These are phyloP conservation scores for Paecilomyces sp. DNA, from an alignment of 2,329 filamentous ascomycete genomes.

Conservation along the genomic window DNA sequence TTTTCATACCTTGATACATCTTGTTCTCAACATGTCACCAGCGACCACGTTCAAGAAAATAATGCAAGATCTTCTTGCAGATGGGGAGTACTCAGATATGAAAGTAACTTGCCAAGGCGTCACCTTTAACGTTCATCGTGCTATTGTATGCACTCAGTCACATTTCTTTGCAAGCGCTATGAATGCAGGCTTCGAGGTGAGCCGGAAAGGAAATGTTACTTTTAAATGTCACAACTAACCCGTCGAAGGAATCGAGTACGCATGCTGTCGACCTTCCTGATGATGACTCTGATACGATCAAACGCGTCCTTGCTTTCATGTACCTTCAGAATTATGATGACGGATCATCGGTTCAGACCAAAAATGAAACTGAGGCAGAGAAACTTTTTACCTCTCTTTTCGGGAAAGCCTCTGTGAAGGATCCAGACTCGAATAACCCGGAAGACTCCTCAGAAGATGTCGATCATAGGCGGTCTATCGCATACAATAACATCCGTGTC, in stretches of 20 bases:
- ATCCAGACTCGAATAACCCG: background rate
- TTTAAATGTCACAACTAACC: background rate
- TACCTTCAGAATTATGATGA: background rate
- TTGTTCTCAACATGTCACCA: background rate
- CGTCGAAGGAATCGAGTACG: background rate
- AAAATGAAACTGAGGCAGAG: too few relatives aligned
- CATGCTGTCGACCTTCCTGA: background rate
- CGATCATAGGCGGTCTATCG: background rate
- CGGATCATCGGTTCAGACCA: background rate
- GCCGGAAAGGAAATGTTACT: background rate
- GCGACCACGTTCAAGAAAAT: background rate
- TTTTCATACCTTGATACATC: background rate
- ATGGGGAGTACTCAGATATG: background rate
- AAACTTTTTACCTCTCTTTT: too few relatives aligned
- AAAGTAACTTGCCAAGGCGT: conserved; percentile 5
- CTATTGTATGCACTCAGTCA: conserved; percentile 6
- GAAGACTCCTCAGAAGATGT: background rate
- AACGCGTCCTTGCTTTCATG: background rate
- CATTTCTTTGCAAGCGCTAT: conserved; percentile 4
- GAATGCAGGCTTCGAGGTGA: conserved; percentile 3
- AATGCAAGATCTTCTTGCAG: background rate
- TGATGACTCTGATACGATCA: background rate
- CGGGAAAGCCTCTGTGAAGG: too few relatives aligned
- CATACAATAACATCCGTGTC: background rate
- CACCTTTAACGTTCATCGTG: conserved; percentile 7